Base-by-base conservation (phyloP, 2,329 filamentous ascomycete species). In the Fusarium domesticum region DNA sequence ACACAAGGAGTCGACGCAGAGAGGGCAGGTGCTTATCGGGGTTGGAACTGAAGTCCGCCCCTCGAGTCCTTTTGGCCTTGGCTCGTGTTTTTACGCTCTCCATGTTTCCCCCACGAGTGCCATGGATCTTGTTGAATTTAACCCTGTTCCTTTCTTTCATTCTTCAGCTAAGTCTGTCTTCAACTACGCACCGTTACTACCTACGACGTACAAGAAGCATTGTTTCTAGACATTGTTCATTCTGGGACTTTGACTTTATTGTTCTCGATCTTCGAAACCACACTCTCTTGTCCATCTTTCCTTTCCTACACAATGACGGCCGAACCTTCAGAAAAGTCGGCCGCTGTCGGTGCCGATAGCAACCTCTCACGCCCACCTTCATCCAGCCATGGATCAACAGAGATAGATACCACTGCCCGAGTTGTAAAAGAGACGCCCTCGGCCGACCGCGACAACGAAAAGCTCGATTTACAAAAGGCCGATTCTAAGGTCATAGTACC, bases 401-500 rank as follows among this genome's bases (percentile, higher is more conserved):
- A 62, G 10, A 49, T 47, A 20, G 54, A 62, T 34, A 28, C 40
- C 25, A n/a, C n/a, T n/a, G 33, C 36, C 37, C 48, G 46, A 7
- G 23, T 42, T 34, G 45, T 53, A 41, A 50, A 54, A 32, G 39
- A 40, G 14, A 35, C 43, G 23, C 23, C 23, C 25, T 45, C 51
- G 10, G 40, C 43, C 30, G 39, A 43, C 18, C 25, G 45, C 39
- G 42, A 53, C 6, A 42, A 56, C 6, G 52, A 54, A 23, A 56
- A 54, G 36, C 20, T 48, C 17, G 55, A 57, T 16, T 54, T 75
- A 30, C 59, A 65, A 45, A 74, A 73, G 60, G 66, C 65, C 46
- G 73, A 76, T 50, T 73, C 72, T 36, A 68, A 70, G 39, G 64
- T 69, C n/a, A 47, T 62, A 6, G 56, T 58, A 35, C 58, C 63